Conservation (phyloP, 768 basidiomycete genomes). For the Fibroporia radiculosa region DNA sequence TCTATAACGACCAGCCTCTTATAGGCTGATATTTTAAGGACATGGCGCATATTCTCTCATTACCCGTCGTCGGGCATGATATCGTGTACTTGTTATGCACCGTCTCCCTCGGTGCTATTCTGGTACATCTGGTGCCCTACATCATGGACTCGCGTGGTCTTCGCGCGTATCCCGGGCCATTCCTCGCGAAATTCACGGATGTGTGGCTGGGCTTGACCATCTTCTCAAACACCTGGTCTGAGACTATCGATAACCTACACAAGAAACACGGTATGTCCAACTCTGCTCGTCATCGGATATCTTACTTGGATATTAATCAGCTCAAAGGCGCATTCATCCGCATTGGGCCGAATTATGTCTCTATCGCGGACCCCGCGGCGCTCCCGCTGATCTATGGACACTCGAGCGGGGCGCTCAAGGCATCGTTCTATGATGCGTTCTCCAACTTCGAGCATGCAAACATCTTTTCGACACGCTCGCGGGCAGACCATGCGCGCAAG, state of each 20-base stretch:
- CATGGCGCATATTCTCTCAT: no score
- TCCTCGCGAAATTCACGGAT: slow-evolving; percentile 29
- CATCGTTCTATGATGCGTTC: slow-evolving; percentile 30
- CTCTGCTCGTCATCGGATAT: neutral
- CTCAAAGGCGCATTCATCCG: slow-evolving; percentile 27
- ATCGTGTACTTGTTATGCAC: no score
- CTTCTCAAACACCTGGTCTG: slow-evolving; percentile 26
- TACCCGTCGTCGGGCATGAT: no score
- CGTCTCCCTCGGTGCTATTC: no score
- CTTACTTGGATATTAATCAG: neutral
- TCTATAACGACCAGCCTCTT: no score
- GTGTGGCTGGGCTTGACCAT: slow-evolving; percentile 31
- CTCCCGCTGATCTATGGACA: slow-evolving; percentile 36
- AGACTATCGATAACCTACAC: slow-evolving; percentile 32
- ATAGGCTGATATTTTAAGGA: no score
- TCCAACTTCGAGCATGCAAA: slow-evolving; percentile 30
- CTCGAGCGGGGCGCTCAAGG: slow-evolving; percentile 30
- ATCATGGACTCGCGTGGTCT: neutral
- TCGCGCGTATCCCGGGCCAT: slow-evolving; percentile 28
- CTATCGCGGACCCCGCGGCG: slow-evolving; percentile 34
- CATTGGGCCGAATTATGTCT: slow-evolving; percentile 33
- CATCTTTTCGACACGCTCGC: slow-evolving; percentile 63
- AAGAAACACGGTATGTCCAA: slow-evolving; percentile 29
- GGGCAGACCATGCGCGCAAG: slow-evolving; percentile 74
- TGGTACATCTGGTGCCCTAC: neutral